Evolutionary conservation across 257 asterid species (phyloP).

Genomic region (Solanum sejunctum): DNA sequence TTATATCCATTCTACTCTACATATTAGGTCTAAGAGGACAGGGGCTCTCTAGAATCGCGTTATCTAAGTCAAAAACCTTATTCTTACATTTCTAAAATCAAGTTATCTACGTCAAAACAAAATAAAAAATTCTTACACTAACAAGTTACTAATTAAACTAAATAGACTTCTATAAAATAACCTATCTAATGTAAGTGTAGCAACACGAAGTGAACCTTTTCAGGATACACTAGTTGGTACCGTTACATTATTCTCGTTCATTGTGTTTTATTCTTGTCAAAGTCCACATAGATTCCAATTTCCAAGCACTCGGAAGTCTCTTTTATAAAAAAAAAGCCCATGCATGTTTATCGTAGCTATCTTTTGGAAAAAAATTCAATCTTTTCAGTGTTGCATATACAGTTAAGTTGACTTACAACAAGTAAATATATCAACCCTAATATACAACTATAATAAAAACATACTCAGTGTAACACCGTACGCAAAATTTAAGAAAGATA

Average conservation of each 20-base stretch:
- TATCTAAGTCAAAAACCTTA: neutral
- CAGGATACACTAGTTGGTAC: neutral
- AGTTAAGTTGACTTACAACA: neutral
- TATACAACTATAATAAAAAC: neutral
- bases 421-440: neutral
- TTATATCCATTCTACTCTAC: neutral
- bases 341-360: neutral
- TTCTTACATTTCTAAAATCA: neutral
- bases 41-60: neutral
- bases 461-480: neutral
- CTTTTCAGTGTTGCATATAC: neutral
- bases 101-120: neutral
- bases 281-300: neutral
- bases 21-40: neutral
- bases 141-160: neutral
- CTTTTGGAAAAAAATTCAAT: neutral
- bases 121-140: neutral
- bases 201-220: neutral
- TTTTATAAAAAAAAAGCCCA: neutral
- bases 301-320: neutral
- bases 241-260: neutral
- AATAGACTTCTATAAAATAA: neutral
- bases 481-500: fast-evolving
- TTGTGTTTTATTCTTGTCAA: neutral
- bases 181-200: neutral